Evolutionary conservation across 2,329 filamentous ascomycete species (phyloP).

Genomic region (Aspergillus fijiensis): DNA sequence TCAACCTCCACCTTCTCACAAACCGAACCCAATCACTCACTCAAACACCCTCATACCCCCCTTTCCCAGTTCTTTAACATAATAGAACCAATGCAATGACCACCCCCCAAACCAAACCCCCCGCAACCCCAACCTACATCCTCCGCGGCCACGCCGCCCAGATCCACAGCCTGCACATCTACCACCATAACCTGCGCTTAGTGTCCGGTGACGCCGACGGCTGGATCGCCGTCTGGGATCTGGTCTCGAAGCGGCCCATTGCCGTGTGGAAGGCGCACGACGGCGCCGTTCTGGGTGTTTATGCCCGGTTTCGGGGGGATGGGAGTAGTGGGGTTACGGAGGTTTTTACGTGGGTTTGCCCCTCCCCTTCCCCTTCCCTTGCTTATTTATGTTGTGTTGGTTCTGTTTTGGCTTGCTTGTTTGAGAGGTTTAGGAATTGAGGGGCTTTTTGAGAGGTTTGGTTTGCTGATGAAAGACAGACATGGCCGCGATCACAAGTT

Average conservation of each 20-base stretch:
- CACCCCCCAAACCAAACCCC: constrained; percentile 30
- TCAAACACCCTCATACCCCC: neutral
- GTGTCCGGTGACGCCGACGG: constrained; percentile 87
- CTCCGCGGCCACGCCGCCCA: constrained; percentile 81
- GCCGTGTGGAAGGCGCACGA: constrained; percentile 86
- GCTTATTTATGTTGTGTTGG: neutral
- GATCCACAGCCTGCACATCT: constrained; percentile 74
- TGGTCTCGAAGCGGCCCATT: constrained; percentile 74
- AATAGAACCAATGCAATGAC: neutral
- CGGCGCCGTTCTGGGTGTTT: constrained; percentile 71
- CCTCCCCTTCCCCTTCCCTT: neutral
- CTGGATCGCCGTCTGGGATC: constrained; percentile 82
- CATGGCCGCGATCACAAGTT: constrained; percentile 89
- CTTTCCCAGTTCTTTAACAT: neutral
- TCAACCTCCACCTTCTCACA: too few relatives aligned
- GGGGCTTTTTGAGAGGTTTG: too few relatives aligned
- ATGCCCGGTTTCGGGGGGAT: constrained; percentile 52
- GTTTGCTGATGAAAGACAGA: constrained; percentile 47
- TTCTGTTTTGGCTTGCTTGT: too few relatives aligned
- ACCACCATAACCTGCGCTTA: constrained; percentile 71
- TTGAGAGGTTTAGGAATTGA: too few relatives aligned
- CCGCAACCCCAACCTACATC: constrained; percentile 64
- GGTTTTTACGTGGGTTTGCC: constrained; percentile 72
- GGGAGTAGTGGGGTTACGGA: constrained; percentile 48
- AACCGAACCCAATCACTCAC: too few relatives aligned